Evolutionary conservation across 2,329 filamentous ascomycete species (phyloP).

Genomic region (Septoria linicola): DNA sequence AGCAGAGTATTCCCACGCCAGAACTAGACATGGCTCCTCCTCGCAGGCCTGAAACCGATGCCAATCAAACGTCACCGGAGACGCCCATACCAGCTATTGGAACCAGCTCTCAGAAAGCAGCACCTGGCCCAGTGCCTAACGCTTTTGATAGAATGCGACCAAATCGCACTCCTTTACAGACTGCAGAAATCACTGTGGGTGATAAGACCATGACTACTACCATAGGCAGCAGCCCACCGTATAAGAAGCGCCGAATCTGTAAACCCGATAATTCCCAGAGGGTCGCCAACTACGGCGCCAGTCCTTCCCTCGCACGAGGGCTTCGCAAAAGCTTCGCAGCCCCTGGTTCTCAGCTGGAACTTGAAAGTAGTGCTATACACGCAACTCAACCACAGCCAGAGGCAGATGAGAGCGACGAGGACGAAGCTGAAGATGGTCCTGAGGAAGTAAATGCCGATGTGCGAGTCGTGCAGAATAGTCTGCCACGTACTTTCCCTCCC

Average conservation of each 20-base stretch:
- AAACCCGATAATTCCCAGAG: constrained; percentile 40
- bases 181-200: constrained; percentile 74
- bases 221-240: constrained; percentile 55
- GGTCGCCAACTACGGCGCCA: constrained; percentile 49
- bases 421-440: constrained; percentile 24
- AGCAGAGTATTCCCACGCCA: neutral
- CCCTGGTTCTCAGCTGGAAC: constrained; percentile 48
- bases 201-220: constrained; percentile 62
- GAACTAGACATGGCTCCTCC: neutral
- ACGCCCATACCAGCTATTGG: constrained; percentile 35
- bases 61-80: constrained; percentile 15
- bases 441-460: neutral
- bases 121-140: constrained; percentile 54
- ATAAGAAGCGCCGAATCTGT: constrained; percentile 49
- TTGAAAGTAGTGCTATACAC: constrained; percentile 21
- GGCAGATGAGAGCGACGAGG: constrained; percentile 11
- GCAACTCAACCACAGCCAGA: constrained; percentile 4
- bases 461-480: no score
- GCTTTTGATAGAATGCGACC: constrained; percentile 65
- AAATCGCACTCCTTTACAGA: constrained; percentile 61
- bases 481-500: no score
- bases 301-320: constrained; percentile 41
- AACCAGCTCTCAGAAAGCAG: constrained; percentile 35
- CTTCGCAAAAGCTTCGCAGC: constrained; percentile 55
- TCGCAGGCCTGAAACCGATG: neutral